Conservation (phyloP, 2,329 filamentous ascomycete species). For the Neodidymelliopsis sp. region DNA sequence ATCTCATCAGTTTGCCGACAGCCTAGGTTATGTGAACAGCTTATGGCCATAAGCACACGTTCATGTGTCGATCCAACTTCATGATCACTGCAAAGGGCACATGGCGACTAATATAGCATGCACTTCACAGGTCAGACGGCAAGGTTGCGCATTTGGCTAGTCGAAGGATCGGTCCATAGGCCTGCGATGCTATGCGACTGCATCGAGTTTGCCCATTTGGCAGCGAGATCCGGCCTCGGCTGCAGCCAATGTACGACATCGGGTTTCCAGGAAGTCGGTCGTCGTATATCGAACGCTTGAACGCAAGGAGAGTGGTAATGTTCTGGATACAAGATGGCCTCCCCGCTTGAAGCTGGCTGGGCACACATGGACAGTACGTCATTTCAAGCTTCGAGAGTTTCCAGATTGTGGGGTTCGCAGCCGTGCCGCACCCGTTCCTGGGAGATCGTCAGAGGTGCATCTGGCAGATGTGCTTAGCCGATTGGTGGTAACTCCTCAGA, state of each 20-base stretch:
- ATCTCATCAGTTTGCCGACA: too few relatives aligned
- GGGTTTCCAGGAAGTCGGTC: neutral
- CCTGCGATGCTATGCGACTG: neutral
- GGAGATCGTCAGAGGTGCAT: constrained; percentile 3
- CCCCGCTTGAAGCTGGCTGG: neutral
- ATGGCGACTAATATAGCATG: neutral
- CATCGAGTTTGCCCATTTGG: neutral
- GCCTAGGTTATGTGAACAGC: too few relatives aligned
- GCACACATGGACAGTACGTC: constrained; percentile 5
- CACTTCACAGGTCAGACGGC: neutral
- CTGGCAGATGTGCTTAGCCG: neutral
- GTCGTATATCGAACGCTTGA: neutral
- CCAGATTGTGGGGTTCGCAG: neutral
- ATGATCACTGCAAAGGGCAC: neutral
- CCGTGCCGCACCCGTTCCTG: neutral
- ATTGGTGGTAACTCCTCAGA: too few relatives aligned
- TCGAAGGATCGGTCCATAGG: neutral
- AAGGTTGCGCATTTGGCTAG: too few relatives aligned
- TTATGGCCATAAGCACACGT: too few relatives aligned
- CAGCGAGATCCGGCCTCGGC: neutral
- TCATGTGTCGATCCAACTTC: neutral
- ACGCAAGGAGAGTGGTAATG: neutral
- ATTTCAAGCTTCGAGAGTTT: neutral
- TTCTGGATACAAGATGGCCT: neutral
- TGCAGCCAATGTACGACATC: neutral